These are phyloP conservation scores for Dactylellina sp. DNA, from an alignment of 2,329 filamentous ascomycete species.

Conservation along the genomic window DNA sequence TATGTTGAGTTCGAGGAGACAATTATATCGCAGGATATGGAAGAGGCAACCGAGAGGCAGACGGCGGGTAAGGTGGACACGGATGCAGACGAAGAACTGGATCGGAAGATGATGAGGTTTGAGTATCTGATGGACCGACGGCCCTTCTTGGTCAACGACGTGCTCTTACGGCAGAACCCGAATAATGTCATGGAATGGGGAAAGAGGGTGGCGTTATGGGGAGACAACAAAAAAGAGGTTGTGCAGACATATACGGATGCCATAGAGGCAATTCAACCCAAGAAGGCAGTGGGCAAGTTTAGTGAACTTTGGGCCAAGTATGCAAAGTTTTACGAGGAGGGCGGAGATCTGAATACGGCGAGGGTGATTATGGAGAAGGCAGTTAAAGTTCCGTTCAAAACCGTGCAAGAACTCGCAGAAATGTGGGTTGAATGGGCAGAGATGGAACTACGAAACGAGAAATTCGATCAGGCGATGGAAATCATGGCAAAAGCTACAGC, in stretches of 20 bases:
- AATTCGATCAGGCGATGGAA: constrained; percentile 91
- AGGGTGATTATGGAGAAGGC: constrained; percentile 97
- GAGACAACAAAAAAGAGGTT: constrained; percentile 88
- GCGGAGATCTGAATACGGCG: constrained; percentile 84
- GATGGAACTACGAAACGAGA: constrained; percentile 94
- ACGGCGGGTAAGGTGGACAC: constrained; percentile 82
- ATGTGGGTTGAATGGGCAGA: constrained; percentile 99
- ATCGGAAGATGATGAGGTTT: constrained; percentile 97
- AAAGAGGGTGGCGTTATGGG: constrained; percentile 95
- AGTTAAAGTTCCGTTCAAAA: constrained; percentile 97
- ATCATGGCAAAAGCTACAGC: constrained; percentile 98
- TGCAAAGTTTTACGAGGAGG: constrained; percentile 94
- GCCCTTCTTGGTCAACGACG: constrained; percentile 95
- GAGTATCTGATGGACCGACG: constrained; percentile 97
- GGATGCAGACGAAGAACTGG: constrained; percentile 90
- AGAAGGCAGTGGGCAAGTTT: constrained; percentile 92
- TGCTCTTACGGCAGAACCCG: constrained; percentile 92
- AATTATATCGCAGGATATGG: constrained; percentile 90
- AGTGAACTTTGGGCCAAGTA: constrained; percentile 97
- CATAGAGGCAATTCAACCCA: constrained; percentile 90
- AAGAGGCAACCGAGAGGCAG: constrained; percentile 82
- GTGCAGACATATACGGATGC: constrained; percentile 95
- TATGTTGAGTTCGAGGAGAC: constrained; percentile 98
- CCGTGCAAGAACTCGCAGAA: constrained; percentile 94
- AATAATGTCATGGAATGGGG: constrained; percentile 98